Base-by-base conservation (phyloP, 768 basidiomycete genomes). In the Naganishia vishniacii region DNA sequence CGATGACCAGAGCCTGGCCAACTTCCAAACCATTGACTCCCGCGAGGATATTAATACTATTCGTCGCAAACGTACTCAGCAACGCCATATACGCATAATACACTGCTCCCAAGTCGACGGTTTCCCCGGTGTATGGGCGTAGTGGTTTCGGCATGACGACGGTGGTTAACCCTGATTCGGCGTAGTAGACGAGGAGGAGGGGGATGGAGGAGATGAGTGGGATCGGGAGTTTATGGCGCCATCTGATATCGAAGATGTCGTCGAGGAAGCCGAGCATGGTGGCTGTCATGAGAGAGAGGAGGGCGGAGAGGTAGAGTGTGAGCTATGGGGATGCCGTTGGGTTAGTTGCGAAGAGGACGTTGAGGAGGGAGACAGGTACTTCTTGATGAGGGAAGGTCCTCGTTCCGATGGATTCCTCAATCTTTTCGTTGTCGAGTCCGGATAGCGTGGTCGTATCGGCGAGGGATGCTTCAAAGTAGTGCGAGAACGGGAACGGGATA, bases 21-120 rank as follows among this genome's bases (percentile, higher is more conserved):
- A 89, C 91, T 81, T 99, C 95, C 4, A 94, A 86, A 12, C 94
- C 95, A 74, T 99, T 98, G 69, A 97, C 88, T 9, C 94, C 95
- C 12, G 95, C 95, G 18, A 98, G 85, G 70, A 99, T 98, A 78
- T 99, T 99, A 82, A 98, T 95, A 75, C 88, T 88, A 79, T 99
- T 99, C 18, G 94, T 97, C 61, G 89, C 85, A 77, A 98, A 99
- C 0, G 92, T 98, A 32, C 93, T 97, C 18, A 99, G 81, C 31
- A 98, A 79, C 4, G 91, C 85, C 89, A 99, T 97, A 80, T 98
- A 99, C 59, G 93, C 65, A 77, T 98, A 99, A 78, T 98, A 98
- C 4, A 98, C 78, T 0, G 91, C 90, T 1, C 94, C 94, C 20
- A 98, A 82, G 69, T 97, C 86, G n/a, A 98, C 78, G 12, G 94